These are phyloP conservation scores for Rhynchospora pubera DNA, from an alignment of 176 grass and related monocot species.

Conservation along the genomic window DNA sequence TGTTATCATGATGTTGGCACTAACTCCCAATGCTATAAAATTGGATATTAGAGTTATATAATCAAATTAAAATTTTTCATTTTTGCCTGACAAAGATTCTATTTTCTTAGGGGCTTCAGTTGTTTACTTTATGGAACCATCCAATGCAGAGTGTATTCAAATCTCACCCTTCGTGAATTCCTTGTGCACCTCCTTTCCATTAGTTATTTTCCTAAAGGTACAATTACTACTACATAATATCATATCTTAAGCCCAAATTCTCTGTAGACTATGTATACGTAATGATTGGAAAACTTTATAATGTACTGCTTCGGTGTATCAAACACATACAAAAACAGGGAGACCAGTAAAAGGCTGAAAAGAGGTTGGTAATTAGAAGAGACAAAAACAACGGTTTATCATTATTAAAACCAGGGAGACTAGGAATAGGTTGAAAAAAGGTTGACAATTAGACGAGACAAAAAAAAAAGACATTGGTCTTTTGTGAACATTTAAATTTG, in stretches of 20 bases:
- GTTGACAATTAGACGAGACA: no score
- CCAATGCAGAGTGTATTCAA: slow-evolving; percentile 39
- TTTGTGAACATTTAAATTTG: no score
- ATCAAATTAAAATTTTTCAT: neutral
- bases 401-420: neutral
- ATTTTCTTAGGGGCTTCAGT: slow-evolving; percentile 12
- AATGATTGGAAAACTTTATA: neutral
- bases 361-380: no score
- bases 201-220: slow-evolving; percentile 75
- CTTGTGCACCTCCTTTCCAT: slow-evolving; percentile 44
- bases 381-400: no score
- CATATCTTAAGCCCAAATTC: neutral
- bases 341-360: no score
- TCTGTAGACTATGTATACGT: no score
- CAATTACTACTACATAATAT: neutral
- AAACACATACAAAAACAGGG: neutral
- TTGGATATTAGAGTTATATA: neutral
- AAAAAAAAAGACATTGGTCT: no score
- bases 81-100: neutral
- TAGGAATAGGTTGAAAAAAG: no score
- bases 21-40: neutral
- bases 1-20: neutral
- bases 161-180: slow-evolving; percentile 40
- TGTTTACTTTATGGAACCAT: slow-evolving; percentile 49
- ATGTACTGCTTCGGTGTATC: neutral